phyloP scores from a whole-genome alignment of 352 stramenopile genomes.

The Phytophthora pini region DNA sequence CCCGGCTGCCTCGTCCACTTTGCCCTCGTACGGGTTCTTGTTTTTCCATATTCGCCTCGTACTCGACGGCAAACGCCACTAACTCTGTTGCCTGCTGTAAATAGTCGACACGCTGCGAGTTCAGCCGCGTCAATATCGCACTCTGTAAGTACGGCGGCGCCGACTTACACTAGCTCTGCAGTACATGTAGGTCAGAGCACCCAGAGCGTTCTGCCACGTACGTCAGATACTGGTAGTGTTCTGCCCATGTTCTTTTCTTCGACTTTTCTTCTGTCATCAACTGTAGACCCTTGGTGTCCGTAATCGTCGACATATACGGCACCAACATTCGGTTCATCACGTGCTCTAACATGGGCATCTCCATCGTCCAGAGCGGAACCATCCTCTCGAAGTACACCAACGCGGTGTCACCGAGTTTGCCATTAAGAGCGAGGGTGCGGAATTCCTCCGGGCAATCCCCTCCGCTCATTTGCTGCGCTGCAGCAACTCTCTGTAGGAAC shows the following conservation, averaged over 20 bases:
- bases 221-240: conserved; percentile 16
- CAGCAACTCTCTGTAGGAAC: conserved; percentile 3
- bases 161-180: conserved; percentile 9
- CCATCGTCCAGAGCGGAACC: background rate
- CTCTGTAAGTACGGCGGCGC: background rate
- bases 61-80: conserved; percentile 4
- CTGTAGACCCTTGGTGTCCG: background rate
- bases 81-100: conserved; percentile 6
- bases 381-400: conserved; percentile 17
- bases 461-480: conserved; percentile 6
- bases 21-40: background rate
- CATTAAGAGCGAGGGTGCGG: background rate
- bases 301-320: conserved; percentile 5
- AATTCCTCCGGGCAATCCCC: conserved; percentile 3
- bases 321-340: conserved; percentile 14
- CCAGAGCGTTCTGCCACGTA: conserved; percentile 5
- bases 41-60: conserved; percentile 4
- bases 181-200: conserved; percentile 1
- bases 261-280: conserved; percentile 6
- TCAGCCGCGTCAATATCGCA: conserved; percentile 8
- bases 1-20: background rate
- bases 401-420: conserved; percentile 1
- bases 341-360: conserved; percentile 9
- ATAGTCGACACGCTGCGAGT: conserved; percentile 6
- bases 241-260: conserved; percentile 3